Base-by-base conservation (phyloP, 345 rosid genomes). In the Capsella bursapastoris region DNA sequence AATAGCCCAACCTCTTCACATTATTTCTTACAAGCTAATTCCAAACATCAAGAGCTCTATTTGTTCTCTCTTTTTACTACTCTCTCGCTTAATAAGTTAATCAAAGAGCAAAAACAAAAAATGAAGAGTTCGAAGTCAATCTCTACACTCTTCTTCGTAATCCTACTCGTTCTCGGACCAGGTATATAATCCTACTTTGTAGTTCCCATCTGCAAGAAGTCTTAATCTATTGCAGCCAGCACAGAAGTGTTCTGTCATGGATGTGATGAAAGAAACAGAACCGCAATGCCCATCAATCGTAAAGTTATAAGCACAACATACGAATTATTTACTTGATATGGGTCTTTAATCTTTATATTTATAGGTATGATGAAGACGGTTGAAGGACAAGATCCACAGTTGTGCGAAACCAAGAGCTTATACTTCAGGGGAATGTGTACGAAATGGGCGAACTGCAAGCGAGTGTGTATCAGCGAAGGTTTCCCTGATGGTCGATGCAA, bases 231-330 rank as follows among this genome's bases (percentile, higher is more conserved):
- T 92, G 88, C 97, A 95, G 80, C 99, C 99, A 71, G 96, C 84
- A 86, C 99, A 95, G 73, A 95, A 95, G 83, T 92, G 97, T 83
- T 95, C 85, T 1, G 92, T 90, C 99, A 92, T 95, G 49, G 99
- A 95, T 66, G 99, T 95, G 83, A 95, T 86, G 73, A 95, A 95
- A 68, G 99, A 95, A 32, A 95, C 96, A 72, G 76, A 81, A 68
- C 99, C 99, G 31, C 63, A 55, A 76, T 95, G 97, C 37, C 97
- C 99, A 62, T 89, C 90, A 28, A 92, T 85, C 61, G 66, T 82
- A 77, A 87, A 41, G 45, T 11, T 41, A 9, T 41, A 11, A 41
- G 4, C 45, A 41, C 12, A 43, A 12, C 13, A 43, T 43, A 40
- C 25, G 13, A 32, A 32, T 32, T 32, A 7, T 32, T 32, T 7